phyloP scores from a whole-genome alignment of 2,329 filamentous ascomycete genomes.

The Scedosporium apiospermum region DNA sequence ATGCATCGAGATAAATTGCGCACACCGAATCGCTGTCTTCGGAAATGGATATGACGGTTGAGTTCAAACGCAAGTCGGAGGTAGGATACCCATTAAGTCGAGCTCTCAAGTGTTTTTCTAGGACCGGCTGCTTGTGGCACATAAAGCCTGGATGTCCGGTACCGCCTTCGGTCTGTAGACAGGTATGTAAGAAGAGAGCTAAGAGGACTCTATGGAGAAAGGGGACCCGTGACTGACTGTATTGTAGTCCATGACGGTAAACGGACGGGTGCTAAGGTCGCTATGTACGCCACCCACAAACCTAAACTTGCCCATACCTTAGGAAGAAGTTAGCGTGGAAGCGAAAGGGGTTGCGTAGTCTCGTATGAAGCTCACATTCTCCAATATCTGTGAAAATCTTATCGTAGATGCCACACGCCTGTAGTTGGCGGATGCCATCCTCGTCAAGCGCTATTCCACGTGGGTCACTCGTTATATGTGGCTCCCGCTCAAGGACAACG shows the following conservation, averaged over 20 bases:
- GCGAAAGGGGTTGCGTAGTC: not conserved
- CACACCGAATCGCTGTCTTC: slow-evolving; percentile 19
- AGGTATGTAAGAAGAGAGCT: not conserved
- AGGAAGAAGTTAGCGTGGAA: not conserved
- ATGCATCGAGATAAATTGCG: slow-evolving; percentile 11
- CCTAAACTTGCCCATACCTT: slow-evolving; percentile 8
- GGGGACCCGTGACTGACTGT: slow-evolving; percentile 6
- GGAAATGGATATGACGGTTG: slow-evolving; percentile 7
- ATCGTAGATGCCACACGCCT: slow-evolving; percentile 15
- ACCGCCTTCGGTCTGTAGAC: slow-evolving; percentile 15
- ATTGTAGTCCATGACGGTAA: slow-evolving; percentile 11
- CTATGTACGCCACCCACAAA: slow-evolving; percentile 9
- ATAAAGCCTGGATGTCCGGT: slow-evolving; percentile 17
- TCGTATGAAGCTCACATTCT: slow-evolving; percentile 7
- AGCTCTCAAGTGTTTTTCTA: slow-evolving; percentile 14
- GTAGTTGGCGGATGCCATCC: slow-evolving; percentile 18
- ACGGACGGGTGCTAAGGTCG: slow-evolving; percentile 8
- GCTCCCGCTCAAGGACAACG: slow-evolving; percentile 18
- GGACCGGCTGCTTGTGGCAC: slow-evolving; percentile 16
- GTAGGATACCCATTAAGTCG: slow-evolving; percentile 13
- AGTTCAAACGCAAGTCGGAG: slow-evolving; percentile 5
- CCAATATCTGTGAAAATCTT: slow-evolving; percentile 15
- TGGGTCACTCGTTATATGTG: slow-evolving; percentile 17
- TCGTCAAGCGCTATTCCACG: slow-evolving; percentile 21
- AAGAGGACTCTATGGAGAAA: not conserved